Base-by-base conservation (phyloP, 306 rosid species). In the Astragalus membranaceus region DNA sequence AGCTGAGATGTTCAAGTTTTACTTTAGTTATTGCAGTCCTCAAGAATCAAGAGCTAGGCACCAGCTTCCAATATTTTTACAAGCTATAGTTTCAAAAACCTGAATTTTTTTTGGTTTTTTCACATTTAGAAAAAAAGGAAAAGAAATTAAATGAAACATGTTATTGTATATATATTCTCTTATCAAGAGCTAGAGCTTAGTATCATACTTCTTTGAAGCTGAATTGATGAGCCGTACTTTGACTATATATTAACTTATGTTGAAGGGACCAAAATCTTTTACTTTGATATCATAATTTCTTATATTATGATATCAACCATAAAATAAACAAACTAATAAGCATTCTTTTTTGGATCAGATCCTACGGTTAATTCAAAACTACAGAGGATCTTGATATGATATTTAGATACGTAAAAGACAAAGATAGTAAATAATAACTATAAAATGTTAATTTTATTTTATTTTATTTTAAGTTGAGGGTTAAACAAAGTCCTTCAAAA, bases 41-140 rank as follows among this genome's bases (percentile, higher is more conserved):
- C 44, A 10, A 23, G 48, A 64, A 41, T 49, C 44, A 10, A 23
- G 48, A 64, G n/a, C n/a, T n/a, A n/a, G 55, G 47, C 61, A 39
- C 37, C 36, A 14, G 33, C 55, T 37, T 33, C 62, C 64, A 68
- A 35, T 44, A 44, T 43, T 51, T n/a, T 51, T n/a, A 15, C 62
- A 70, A 47, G 47, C 66, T 57, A 58, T 9, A 57, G 70, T 37
- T 67, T 63, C 76, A 43, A 47, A 75, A 60, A 57, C 46, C 11
- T 65, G 49, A 64, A 71, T 64, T 11, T 12, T 20, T 33, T 26
- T 26, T 26, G 30, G 30, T 26, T 26, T 26, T 26, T 35, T 44
- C 59, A 8, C 69, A 11, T 43, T 17, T 41, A 9, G 9, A 7
- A 41, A 41, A 26, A 20, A 39, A 39, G 10, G 10, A 7, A 39